Evolutionary conservation across 768 basidiomycete species (phyloP).

Genomic region (Exidia glandulosa): DNA sequence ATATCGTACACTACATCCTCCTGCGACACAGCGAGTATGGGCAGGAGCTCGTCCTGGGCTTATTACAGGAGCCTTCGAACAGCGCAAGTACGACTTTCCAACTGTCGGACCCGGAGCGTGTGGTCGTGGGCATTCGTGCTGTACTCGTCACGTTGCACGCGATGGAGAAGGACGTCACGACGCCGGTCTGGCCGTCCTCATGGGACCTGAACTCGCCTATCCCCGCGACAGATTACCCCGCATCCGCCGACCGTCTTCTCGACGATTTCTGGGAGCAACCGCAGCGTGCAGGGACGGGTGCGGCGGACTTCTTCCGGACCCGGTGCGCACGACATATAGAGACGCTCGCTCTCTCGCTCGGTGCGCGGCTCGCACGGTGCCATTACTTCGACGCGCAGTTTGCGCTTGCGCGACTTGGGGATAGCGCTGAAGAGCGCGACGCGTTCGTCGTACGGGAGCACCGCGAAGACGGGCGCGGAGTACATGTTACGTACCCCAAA

Average conservation of each 20-base stretch:
- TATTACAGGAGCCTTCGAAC: slow-evolving; percentile 61
- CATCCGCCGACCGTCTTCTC: slow-evolving; percentile 54
- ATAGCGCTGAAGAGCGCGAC: slow-evolving; percentile 52
- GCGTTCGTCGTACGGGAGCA: slow-evolving; percentile 60
- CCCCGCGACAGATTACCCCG: slow-evolving; percentile 53
- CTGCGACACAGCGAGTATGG: slow-evolving; percentile 80
- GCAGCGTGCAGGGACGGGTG: not conserved
- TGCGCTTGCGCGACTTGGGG: not conserved
- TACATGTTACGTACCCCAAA: slow-evolving; percentile 62
- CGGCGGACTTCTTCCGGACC: not conserved
- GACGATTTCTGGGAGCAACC: slow-evolving; percentile 27
- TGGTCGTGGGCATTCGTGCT: slow-evolving; percentile 65
- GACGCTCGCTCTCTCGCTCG: not conserved
- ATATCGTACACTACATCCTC: slow-evolving; percentile 72
- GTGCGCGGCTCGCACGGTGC: not conserved
- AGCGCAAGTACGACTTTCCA: slow-evolving; percentile 25
- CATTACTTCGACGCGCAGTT: not conserved
- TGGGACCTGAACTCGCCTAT: slow-evolving; percentile 49
- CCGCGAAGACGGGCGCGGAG: slow-evolving; percentile 35
- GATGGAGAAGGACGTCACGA: slow-evolving; percentile 58
- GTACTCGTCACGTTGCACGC: slow-evolving; percentile 58
- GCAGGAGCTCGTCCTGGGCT: slow-evolving; percentile 65
- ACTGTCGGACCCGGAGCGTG: slow-evolving; percentile 55
- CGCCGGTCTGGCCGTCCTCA: slow-evolving; percentile 71
- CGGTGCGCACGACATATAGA: not conserved